Percentiles rank a stretch among this genome's conserved stretches.
These are phyloP conservation scores for Fonsecaea pedrosoi DNA, from an alignment of 2,329 filamentous ascomycete species.

Conservation along the genomic window DNA sequence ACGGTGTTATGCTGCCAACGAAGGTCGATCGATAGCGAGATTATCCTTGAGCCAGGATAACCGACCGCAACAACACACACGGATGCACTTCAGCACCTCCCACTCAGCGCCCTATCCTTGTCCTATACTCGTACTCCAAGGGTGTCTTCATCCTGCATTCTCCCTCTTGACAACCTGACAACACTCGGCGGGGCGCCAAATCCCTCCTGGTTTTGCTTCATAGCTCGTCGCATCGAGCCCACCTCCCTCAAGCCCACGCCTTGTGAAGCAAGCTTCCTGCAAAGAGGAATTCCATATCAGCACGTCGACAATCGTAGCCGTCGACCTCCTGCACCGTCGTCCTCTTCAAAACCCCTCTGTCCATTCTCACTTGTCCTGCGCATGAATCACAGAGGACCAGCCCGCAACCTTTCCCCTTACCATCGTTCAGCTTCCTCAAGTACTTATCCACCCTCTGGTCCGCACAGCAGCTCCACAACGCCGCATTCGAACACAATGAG, in stretches of 20 bases:
- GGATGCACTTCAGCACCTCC: not conserved
- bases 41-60: not conserved
- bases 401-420: constrained; percentile 35
- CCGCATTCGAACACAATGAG: constrained; percentile 32
- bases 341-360: constrained; percentile 17
- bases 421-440: constrained; percentile 10
- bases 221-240: not conserved
- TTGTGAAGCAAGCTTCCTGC: constrained; percentile 31
- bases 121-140: not conserved
- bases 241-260: constrained; percentile 9
- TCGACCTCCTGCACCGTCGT: constrained; percentile 6
- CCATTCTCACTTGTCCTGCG: constrained; percentile 2
- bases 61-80: not conserved
- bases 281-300: constrained; percentile 36
- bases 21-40: not conserved
- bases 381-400: constrained; percentile 34
- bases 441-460: constrained; percentile 29
- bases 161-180: not conserved
- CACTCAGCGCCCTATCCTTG: not conserved
- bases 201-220: not conserved
- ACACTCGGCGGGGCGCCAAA: not conserved
- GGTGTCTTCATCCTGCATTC: not conserved
- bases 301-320: constrained; percentile 11
- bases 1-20: not conserved
- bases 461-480: constrained; percentile 34